phyloP scores from a whole-genome alignment of 352 stramenopile species.

The Phytophthora agathidicida region DNA sequence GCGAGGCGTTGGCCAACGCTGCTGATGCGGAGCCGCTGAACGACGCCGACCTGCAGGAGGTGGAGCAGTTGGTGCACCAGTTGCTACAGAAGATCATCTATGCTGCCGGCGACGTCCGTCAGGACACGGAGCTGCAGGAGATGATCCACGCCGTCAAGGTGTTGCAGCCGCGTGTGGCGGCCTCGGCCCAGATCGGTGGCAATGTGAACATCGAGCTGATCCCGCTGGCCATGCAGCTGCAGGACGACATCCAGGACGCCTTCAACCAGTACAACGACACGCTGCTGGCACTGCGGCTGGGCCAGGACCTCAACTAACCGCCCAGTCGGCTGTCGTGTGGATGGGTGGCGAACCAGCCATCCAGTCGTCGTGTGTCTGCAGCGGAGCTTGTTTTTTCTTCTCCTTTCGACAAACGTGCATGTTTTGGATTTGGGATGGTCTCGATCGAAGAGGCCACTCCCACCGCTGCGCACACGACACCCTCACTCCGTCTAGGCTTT shows the following conservation, averaged over 20 bases:
- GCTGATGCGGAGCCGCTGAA: constrained; percentile 86
- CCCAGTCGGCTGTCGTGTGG: constrained; percentile 15
- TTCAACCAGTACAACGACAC: constrained; percentile 94
- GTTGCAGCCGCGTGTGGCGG: constrained; percentile 79
- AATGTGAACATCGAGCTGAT: constrained; percentile 91
- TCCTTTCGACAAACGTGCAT: constrained; percentile 31
- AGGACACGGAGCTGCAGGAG: constrained; percentile 89
- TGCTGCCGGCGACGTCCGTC: constrained; percentile 81
- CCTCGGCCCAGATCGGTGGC: constrained; percentile 85
- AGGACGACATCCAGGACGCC: constrained; percentile 90
- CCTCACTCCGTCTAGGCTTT: constrained; percentile 25
- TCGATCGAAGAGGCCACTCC: constrained; percentile 37
- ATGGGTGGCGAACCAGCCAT: not conserved
- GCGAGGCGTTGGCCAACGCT: constrained; percentile 84
- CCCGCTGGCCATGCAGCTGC: constrained; percentile 88
- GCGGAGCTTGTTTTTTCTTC: constrained; percentile 25
- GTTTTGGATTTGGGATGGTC: constrained; percentile 28
- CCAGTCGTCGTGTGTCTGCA: constrained; percentile 25
- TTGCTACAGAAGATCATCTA: constrained; percentile 92
- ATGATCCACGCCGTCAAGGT: constrained; percentile 92
- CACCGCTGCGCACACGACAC: constrained; percentile 22
- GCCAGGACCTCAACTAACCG: constrained; percentile 83
- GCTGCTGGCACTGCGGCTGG: constrained; percentile 81
- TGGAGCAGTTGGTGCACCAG: constrained; percentile 89
- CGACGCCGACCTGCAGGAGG: constrained; percentile 88